phyloP scores from a whole-genome alignment of 768 basidiomycete genomes.

The Pleurotus tuoliensis region DNA sequence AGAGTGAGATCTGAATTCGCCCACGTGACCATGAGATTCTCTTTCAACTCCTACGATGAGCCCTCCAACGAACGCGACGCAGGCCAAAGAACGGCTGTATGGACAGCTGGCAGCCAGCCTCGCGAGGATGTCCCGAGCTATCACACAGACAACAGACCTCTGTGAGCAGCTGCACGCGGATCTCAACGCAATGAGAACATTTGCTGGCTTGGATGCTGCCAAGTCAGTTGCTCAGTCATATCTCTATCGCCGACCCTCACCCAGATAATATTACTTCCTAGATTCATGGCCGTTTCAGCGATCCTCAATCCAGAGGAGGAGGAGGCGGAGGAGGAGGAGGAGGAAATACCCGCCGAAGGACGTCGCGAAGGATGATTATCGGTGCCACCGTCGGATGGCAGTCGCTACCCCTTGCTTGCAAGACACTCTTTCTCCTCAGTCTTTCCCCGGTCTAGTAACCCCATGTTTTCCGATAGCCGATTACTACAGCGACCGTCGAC shows the following conservation, averaged over 20 bases:
- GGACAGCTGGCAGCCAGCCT: slow-evolving; percentile 69
- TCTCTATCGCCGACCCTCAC: not conserved
- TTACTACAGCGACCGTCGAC: not conserved
- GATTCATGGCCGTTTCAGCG: slow-evolving; percentile 49
- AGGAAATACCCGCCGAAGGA: not conserved
- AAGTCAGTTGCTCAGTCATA: slow-evolving; percentile 47
- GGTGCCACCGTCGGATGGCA: not conserved
- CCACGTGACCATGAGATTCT: not conserved
- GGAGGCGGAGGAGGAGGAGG: slow-evolving; percentile 8
- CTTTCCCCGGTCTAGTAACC: no score
- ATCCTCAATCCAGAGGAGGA: slow-evolving; percentile 32
- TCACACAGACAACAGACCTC: slow-evolving; percentile 71
- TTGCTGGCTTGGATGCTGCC: slow-evolving; percentile 77
- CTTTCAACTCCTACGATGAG: not conserved
- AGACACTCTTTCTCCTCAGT: no score
- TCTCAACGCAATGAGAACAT: slow-evolving; percentile 72
- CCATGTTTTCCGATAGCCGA: no score
- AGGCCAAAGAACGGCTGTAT: slow-evolving; percentile 80
- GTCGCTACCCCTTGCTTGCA: no score
- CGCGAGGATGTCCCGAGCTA: slow-evolving; percentile 60
- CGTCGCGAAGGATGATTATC: slow-evolving; percentile 1
- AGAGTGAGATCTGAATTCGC: slow-evolving; percentile 11
- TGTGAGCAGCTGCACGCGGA: slow-evolving; percentile 75
- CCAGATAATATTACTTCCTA: slow-evolving; percentile 15
- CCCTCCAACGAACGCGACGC: slow-evolving; percentile 56